A percentile compares a stretch with the other conserved stretches of the same genome.
Evolutionary conservation across 2,329 filamentous ascomycete genomes (phyloP).

Genomic region (Coniella lustricola): DNA sequence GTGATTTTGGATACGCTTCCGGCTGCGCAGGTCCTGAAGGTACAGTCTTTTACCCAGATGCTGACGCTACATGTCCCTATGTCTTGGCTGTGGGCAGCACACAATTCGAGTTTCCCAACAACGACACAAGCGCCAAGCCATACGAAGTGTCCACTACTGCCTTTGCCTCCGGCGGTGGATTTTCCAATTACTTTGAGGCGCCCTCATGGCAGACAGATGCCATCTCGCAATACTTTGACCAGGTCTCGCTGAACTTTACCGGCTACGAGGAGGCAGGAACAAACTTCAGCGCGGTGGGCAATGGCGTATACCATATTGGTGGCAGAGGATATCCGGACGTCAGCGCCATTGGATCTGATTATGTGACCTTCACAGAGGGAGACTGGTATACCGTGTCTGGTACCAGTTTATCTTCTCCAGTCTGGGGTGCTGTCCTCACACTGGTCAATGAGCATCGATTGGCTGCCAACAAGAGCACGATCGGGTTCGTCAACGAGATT

Average conservation of each 20-base stretch:
- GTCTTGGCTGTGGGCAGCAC: slow-evolving; percentile 37
- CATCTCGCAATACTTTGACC: slow-evolving; percentile 22
- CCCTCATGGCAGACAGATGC: slow-evolving; percentile 24
- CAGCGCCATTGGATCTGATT: slow-evolving; percentile 34
- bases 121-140: slow-evolving; percentile 1
- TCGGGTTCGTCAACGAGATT: slow-evolving; percentile 46
- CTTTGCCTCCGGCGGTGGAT: slow-evolving; percentile 27
- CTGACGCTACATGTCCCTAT: slow-evolving; percentile 40
- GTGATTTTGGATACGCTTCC: slow-evolving; percentile 21
- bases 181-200: slow-evolving; percentile 27
- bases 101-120: slow-evolving; percentile 18
- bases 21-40: slow-evolving; percentile 30
- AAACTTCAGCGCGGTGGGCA: slow-evolving; percentile 27
- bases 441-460: slow-evolving; percentile 44
- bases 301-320: slow-evolving; percentile 34
- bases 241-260: slow-evolving; percentile 21
- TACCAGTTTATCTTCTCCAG: slow-evolving; percentile 43
- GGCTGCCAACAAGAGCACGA: slow-evolving; percentile 34
- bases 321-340: slow-evolving; percentile 45
- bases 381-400: slow-evolving; percentile 35
- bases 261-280: slow-evolving; percentile 29
- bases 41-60: slow-evolving; percentile 36
- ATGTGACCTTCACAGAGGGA: slow-evolving; percentile 28
- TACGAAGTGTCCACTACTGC: slow-evolving; percentile 20
- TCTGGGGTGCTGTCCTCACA: slow-evolving; percentile 40